phyloP scores from a whole-genome alignment of 345 rosid genomes.

The Firmiana major region DNA sequence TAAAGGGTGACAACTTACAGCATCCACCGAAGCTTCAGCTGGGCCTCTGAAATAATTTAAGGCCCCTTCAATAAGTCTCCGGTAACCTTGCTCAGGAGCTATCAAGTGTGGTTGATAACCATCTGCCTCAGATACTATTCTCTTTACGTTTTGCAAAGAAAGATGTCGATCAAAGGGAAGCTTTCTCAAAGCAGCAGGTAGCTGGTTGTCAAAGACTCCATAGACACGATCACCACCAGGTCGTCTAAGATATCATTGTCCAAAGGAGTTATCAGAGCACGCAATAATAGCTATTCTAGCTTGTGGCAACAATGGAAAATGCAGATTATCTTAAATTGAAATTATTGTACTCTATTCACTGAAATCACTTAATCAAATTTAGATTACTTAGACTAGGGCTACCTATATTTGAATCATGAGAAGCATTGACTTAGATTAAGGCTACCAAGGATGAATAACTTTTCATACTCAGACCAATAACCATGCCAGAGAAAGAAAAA shows the following conservation, averaged over 20 bases:
- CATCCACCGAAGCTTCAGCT: slow-evolving; percentile 74
- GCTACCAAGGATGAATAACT: background rate
- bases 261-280: background rate
- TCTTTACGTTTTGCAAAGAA: slow-evolving; percentile 58
- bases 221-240: slow-evolving; percentile 63
- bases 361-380: background rate
- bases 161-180: slow-evolving; percentile 63
- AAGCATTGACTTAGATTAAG: background rate
- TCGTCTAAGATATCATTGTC: slow-evolving; percentile 39
- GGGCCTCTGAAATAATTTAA: slow-evolving; percentile 62
- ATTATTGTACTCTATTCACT: background rate
- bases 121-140: slow-evolving; percentile 65
- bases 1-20: slow-evolving; percentile 35
- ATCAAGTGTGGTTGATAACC: slow-evolving; percentile 73
- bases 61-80: slow-evolving; percentile 58
- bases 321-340: background rate
- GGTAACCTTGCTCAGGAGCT: slow-evolving; percentile 74
- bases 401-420: background rate
- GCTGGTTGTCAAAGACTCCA: slow-evolving; percentile 64
- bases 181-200: slow-evolving; percentile 62
- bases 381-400: background rate
- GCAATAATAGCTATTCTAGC: background rate
- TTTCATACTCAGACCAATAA: background rate
- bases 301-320: background rate
- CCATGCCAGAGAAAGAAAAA: background rate